Evolutionary conservation across 805 yeast genomes (phyloP), one percentile per base, ranked within the genome.

Genomic region (Nakazawaea sp.): DNA sequence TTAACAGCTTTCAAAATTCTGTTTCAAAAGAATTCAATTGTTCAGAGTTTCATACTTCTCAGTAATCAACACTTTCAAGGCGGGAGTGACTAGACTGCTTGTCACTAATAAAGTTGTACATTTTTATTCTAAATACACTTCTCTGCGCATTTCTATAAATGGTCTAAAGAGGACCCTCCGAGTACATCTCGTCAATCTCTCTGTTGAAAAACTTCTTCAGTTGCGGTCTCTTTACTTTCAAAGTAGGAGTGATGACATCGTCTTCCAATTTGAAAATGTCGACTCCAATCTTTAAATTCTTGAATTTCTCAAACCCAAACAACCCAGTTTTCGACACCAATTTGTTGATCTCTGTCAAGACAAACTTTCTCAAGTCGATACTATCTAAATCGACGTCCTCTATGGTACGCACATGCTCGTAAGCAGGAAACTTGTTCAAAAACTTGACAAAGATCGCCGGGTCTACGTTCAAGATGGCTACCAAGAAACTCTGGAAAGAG

Each of bases 201-300:
- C 20, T 11, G 11, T 20, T 13, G 32, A 43, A 44, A 12, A 21
- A 27, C 30, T 36, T 36, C 20, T 39, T 34, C 7, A 42, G 42
- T 18, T 42, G 36, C 16, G 33, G 32, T 30, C 47, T 62, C 53
- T 66, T 70, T 41, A 72, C 49, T 49, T 72, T 72, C 47, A 70
- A 44, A 6, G 89, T 81, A 24, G 89, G 89, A 2, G 90, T 81
- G 21, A 81, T 53, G 3, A 74, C 70, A 35, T 76, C 78, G 41
- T 76, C 75, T 33, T 69, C 78, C 13, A 76, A 59, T 27, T 66
- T 75, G 45, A 81, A 60, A 5, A 86, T 83, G 46, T 81, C 85
- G 32, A 75, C 43, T 32, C 58, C 72, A 25, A 78, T 55, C 24
- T 53, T 49, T 18, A 75, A 45, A 45, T 81, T 81, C 52, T 72